These are phyloP conservation scores for Orychophragmus violaceus DNA, from an alignment of 345 rosid species.

Conservation along the genomic window DNA sequence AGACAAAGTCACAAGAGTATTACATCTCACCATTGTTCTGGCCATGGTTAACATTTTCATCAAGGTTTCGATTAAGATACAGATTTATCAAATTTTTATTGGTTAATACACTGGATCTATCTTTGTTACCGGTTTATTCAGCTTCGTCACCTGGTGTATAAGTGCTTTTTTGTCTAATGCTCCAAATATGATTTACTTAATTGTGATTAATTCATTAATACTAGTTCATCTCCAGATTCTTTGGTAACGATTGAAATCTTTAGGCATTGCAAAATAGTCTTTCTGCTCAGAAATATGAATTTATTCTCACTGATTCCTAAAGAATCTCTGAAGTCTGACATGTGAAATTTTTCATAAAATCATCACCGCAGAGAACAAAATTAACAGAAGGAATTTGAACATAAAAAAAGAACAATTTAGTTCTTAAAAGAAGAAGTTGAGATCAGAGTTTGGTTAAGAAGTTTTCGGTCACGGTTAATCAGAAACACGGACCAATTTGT, in stretches of 20 bases:
- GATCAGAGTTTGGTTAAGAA: slow-evolving; percentile 33
- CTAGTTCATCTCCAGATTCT: background rate
- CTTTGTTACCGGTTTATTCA: too few species aligned
- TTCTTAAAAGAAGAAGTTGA: background rate
- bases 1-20: too few species aligned
- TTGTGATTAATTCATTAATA: background rate
- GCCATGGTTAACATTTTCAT: too few species aligned
- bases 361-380: slow-evolving; percentile 5
- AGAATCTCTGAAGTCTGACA: slow-evolving; percentile 37
- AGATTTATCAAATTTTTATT: too few species aligned
- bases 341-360: slow-evolving; percentile 28
- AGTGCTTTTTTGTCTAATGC: too few species aligned
- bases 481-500: slow-evolving; percentile 36
- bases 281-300: slow-evolving; percentile 31
- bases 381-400: fast-evolving
- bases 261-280: background rate
- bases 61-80: too few species aligned
- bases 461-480: slow-evolving; percentile 27
- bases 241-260: background rate
- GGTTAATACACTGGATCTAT: too few species aligned
- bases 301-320: slow-evolving; percentile 24
- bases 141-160: too few species aligned
- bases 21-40: too few species aligned
- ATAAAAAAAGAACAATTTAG: too few species aligned
- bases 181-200: too few species aligned